Base-by-base conservation (phyloP, 805 yeast species). In the Ogataea naganishii region DNA sequence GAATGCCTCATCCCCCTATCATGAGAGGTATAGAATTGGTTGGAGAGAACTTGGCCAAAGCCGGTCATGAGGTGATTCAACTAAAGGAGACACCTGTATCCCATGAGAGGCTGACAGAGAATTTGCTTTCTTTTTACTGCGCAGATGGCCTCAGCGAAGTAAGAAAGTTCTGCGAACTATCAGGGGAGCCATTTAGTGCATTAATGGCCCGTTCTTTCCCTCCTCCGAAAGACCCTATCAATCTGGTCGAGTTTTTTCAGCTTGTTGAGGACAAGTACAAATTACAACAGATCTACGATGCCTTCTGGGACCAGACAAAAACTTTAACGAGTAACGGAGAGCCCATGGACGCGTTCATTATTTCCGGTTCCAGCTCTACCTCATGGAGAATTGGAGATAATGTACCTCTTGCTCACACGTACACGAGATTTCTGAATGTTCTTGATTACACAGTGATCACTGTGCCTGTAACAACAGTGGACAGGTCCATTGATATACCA, bases 1-100 rank as follows among this genome's bases (percentile, higher is more conserved):
- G 70, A 11, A 67, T 65, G 32, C 70, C 74, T 26, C 64, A 72
- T 27, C 80, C 80, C 7, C 76, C 80, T 23, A 59, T 69, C 24
- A 47, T 56, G 12, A 55, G 77, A 39, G 69, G 63, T 1, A 25
- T 72, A 27, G 41, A 56, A 12, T 39, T 40, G 9, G 49, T 47
- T 3, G 44, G 37, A 5, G 54, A 42, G 16, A 41, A 42, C 28
- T 39, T 59, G 19, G 41, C 47, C 18, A 16, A 18, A 18, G 60
- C 61, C 15, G 73, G 77, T 19, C 72, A 64, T 32, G 69, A 64
- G 31, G 54, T 69, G n/a, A 53, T 70, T 23, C 64, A 61, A 6
- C 7, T 36, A 7, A 19, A 26, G n/a, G n/a, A n/a, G n/a, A 14
- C 23, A 27, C 14, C 6, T 22, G 6, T 6, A 22, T 7, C 12